Base-by-base conservation (phyloP, 116 monocot genomes). In the Cymodocea nodosa region DNA sequence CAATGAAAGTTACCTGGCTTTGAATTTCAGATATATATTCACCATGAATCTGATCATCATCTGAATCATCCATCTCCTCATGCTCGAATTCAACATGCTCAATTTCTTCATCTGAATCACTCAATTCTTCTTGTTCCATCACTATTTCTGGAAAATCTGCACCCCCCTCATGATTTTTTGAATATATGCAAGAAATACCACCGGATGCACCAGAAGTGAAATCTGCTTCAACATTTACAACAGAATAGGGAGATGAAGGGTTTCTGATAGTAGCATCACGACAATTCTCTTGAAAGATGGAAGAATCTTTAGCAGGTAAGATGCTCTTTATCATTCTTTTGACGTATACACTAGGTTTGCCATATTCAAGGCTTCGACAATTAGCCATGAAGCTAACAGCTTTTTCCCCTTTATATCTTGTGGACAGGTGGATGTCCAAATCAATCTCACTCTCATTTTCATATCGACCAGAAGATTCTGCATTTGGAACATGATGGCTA, bases 41-140 rank as follows among this genome's bases (percentile, higher is more conserved):
- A 44, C 3, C 36, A 62, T 23, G 19, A 51, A 73, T 66, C 69
- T 75, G 81, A 48, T 88, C 97, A 39, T 73, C 91, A 66, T 87
- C 95, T n/a, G 89, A 92, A 62, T 98, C 98, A 72, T 82, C 98
- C 76, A 92, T 86, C 64, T 98, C 92, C 71, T 92, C 92, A 74
- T 75, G 59, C 78, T 98, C 98, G 76, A 98, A 98, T 50, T 89
- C 84, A 4, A 92, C 92, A 76, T 89, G 36, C 62, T 81, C 88
- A 64, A 68, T 73, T 50, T 89, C 92, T 61, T 92, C 98, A 36
- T 98, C 98, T 17, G 98, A 86, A 76, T 98, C 98, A 81, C 98
- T 98, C 56, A 92, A 60, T 72, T 98, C 92, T 81, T 98, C 98
- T 56, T 98, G 89, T 73, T 92, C 98, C 98, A 92, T 98, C 63